A percentile compares a stretch with the other conserved stretches of the same genome.
phyloP scores from a whole-genome alignment of 495 filamentous ascomycete genomes.

The Xylaria flabelliformis region DNA sequence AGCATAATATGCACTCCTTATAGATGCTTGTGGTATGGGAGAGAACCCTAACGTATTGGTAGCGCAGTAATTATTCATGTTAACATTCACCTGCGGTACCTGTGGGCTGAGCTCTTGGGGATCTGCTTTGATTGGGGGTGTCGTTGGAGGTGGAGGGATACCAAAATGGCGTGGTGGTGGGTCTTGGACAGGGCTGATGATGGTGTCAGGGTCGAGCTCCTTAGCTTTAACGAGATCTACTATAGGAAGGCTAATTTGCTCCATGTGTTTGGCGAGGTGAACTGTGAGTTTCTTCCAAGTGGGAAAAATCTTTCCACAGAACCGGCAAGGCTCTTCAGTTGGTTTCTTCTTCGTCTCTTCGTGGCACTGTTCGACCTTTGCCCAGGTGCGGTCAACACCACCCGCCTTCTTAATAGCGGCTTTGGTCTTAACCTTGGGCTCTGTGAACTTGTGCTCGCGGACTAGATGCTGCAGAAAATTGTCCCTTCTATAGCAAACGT shows the following conservation, averaged over 20 bases:
- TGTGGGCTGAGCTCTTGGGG: conserved; percentile 31
- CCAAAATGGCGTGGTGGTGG: conserved; percentile 49
- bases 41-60: conserved; percentile 21
- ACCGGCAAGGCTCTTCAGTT: conserved; percentile 84
- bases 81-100: conserved; percentile 18
- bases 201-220: conserved; percentile 63
- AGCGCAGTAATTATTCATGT: conserved; percentile 32
- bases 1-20: conserved; percentile 31
- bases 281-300: conserved; percentile 95
- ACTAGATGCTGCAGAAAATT: conserved; percentile 97
- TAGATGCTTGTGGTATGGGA: conserved; percentile 26
- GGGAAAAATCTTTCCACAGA: conserved; percentile 82
- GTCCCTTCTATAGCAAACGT: conserved; percentile 88
- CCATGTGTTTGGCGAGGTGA: conserved; percentile 97
- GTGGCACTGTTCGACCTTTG: conserved; percentile 80
- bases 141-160: conserved; percentile 37
- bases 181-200: conserved; percentile 69
- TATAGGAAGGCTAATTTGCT: conserved; percentile 87
- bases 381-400: conserved; percentile 70
- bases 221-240: conserved; percentile 71
- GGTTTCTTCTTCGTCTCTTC: conserved; percentile 69
- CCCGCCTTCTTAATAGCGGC: conserved; percentile 61
- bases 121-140: conserved; percentile 45
- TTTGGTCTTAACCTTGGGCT: conserved; percentile 72
- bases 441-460: conserved; percentile 87